Evolutionary conservation across 768 basidiomycete genomes (phyloP).

Genomic region (Lyophyllum decastes): DNA sequence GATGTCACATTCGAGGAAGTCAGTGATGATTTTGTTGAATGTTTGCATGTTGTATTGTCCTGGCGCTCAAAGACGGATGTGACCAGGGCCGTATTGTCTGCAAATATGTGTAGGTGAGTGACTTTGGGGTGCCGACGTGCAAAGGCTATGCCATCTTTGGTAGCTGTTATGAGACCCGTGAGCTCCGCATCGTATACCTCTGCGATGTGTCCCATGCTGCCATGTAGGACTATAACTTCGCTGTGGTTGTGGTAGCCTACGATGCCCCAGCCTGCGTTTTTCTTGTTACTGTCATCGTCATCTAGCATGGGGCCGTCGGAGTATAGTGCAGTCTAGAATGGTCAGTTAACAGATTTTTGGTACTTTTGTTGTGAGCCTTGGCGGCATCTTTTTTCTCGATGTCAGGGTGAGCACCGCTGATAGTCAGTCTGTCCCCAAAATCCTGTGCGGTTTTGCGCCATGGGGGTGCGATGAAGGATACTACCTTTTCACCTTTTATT

Average conservation of each 20-base stretch:
- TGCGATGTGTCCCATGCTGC: slow-evolving; percentile 24
- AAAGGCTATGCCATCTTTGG: slow-evolving; percentile 7
- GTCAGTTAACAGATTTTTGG: background rate
- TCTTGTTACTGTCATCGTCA: slow-evolving; percentile 1
- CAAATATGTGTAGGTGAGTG: slow-evolving; percentile 21
- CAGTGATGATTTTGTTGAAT: too few species aligned
- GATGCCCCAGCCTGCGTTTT: slow-evolving; percentile 18
- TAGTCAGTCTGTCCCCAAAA: background rate
- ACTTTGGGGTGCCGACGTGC: slow-evolving; percentile 9
- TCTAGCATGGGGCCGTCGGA: slow-evolving; percentile 9
- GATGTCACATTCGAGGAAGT: background rate
- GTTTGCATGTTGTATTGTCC: slow-evolving; percentile 15
- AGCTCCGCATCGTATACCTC: slow-evolving; percentile 30
- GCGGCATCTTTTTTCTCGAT: background rate
- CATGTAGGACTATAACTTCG: slow-evolving; percentile 9
- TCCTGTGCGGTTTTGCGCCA: background rate
- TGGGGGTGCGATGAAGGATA: too few species aligned
- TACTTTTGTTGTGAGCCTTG: background rate
- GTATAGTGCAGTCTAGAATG: background rate
- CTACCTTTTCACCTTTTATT: too few species aligned
- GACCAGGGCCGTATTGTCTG: slow-evolving; percentile 8
- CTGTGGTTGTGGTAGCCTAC: slow-evolving; percentile 15
- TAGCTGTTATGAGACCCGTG: slow-evolving; percentile 19
- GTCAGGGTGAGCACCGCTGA: background rate
- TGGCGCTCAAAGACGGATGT: slow-evolving; percentile 20